Evolutionary conservation across 148 eudicot species (phyloP).

Genomic region (Salicornia ramosissima): DNA sequence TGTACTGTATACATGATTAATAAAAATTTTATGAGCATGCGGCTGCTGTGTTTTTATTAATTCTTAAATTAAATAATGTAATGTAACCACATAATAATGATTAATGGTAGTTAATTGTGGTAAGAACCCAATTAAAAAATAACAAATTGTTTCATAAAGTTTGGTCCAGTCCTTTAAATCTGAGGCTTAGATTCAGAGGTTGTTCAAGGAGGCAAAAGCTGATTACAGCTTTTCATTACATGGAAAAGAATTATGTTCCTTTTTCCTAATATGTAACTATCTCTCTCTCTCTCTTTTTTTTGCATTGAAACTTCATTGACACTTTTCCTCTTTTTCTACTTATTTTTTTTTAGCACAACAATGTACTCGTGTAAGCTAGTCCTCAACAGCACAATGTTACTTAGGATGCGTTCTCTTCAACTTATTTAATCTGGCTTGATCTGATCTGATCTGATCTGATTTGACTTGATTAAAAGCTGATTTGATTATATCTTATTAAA

Average conservation of each 20-base stretch:
- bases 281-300: not conserved
- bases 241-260: constrained; percentile 26
- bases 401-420: too few species aligned
- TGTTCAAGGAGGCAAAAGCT: constrained; percentile 23
- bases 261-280: constrained; percentile 24
- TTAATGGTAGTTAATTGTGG: constrained; percentile 17
- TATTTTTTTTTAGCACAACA: constrained; percentile 5
- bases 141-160: constrained; percentile 9
- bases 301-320: constrained; percentile 15
- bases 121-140: constrained; percentile 11
- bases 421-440: too few species aligned
- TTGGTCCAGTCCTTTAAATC: constrained; percentile 24
- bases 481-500: too few species aligned
- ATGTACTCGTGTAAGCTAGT: constrained; percentile 7
- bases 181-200: constrained; percentile 17
- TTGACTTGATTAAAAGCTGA: too few species aligned
- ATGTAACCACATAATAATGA: constrained; percentile 20
- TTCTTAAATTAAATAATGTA: constrained; percentile 9
- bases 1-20: constrained; percentile 6
- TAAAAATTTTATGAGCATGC: constrained; percentile 23
- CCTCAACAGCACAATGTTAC: not conserved
- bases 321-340: constrained; percentile 7
- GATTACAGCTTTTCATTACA: constrained; percentile 28
- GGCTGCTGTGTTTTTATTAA: constrained; percentile 3
- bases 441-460: too few species aligned